Percentiles rank a stretch among this genome's conserved stretches.
Conservation (phyloP, 1,139 yeast species). For the Petasospora fabianii region DNA sequence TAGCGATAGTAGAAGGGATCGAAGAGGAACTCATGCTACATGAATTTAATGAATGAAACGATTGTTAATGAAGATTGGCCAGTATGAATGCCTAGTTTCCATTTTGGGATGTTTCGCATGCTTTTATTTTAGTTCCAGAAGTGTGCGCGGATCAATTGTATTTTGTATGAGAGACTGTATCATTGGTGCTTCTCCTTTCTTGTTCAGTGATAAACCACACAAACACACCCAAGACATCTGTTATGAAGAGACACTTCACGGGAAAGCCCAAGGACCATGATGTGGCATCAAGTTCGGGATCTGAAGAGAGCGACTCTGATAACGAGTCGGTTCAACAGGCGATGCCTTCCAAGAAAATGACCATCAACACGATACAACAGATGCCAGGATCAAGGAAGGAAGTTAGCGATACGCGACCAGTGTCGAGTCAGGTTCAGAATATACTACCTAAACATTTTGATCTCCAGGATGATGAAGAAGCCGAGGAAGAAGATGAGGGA, state of each 20-base stretch:
- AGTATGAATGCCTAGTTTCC: background rate
- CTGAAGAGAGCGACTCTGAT: conserved; percentile 10
- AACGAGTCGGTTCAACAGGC: conserved; percentile 2
- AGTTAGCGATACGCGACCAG: background rate
- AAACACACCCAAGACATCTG: background rate
- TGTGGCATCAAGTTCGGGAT: conserved; percentile 1
- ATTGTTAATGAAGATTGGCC: no score
- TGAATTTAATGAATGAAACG: no score
- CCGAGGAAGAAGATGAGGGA: conserved; percentile 12
- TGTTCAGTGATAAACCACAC: background rate
- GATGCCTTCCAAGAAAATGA: conserved; percentile 1
- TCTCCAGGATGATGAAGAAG: conserved; percentile 5
- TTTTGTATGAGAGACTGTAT: no score
- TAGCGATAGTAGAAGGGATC: no score
- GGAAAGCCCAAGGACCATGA: conserved; percentile 15
- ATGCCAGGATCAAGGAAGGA: background rate
- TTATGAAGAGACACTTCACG: conserved; percentile 21
- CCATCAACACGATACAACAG: background rate
- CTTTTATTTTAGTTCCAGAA: no score
- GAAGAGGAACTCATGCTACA: background rate
- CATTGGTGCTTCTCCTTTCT: no score
- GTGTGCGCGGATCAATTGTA: no score
- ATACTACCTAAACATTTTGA: no score
- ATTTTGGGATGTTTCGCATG: background rate
- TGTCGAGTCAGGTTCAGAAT: background rate